Percentiles rank a stretch among this genome's conserved stretches.
Conservation (phyloP, 2,329 filamentous ascomycete species). For the Mycocentrospora acerina region DNA sequence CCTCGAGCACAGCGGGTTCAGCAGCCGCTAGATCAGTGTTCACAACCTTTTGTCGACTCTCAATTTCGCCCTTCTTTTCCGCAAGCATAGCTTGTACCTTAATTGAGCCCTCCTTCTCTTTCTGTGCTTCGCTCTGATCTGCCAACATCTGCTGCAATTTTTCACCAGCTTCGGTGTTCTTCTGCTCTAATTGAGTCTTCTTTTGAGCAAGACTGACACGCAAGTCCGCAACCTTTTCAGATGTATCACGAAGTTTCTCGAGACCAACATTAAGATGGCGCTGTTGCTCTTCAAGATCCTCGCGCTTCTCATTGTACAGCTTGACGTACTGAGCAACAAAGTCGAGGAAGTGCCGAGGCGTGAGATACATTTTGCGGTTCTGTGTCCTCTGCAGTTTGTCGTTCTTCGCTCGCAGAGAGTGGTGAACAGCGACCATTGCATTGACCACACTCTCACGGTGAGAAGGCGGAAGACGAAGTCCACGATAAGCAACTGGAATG, state of each 20-base stretch:
- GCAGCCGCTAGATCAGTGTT: constrained; percentile 84
- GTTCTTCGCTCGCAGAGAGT: constrained; percentile 91
- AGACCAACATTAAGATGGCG: constrained; percentile 97
- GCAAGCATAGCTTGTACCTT: constrained; percentile 87
- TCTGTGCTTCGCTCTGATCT: constrained; percentile 91
- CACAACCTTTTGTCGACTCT: constrained; percentile 79
- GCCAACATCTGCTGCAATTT: constrained; percentile 97
- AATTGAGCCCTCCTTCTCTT: constrained; percentile 81
- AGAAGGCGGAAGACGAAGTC: constrained; percentile 78
- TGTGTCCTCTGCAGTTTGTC: constrained; percentile 85
- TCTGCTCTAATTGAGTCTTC: constrained; percentile 88
- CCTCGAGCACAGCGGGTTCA: constrained; percentile 89
- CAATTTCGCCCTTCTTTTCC: constrained; percentile 86
- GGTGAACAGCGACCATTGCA: constrained; percentile 98
- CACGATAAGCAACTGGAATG: constrained; percentile 89
- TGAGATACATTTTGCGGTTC: constrained; percentile 88
- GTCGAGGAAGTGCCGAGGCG: constrained; percentile 94
- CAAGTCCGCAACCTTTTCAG: constrained; percentile 93
- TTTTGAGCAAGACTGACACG: constrained; percentile 90
- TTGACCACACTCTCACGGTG: constrained; percentile 94
- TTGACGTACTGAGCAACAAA: constrained; percentile 98
- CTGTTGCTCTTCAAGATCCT: constrained; percentile 97
- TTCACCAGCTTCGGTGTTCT: constrained; percentile 93
- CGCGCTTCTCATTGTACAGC: constrained; percentile 96
- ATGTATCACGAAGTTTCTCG: constrained; percentile 94